Evolutionary conservation across 192 early-diverging fungal species (phyloP).

Genomic region (Geranomyces variabilis): DNA sequence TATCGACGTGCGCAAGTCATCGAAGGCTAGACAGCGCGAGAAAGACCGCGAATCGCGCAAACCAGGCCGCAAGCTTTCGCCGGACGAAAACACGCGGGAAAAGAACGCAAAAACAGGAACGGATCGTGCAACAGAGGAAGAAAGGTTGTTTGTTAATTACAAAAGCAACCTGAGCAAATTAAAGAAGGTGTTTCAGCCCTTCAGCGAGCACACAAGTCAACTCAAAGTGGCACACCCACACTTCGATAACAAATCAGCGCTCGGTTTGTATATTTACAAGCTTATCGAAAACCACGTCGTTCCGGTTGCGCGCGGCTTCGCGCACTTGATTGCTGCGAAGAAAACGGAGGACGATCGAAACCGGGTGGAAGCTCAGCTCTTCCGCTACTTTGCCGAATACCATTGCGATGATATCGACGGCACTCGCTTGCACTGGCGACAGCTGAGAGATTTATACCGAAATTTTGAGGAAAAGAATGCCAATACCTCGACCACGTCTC

Average conservation of each 20-base stretch:
- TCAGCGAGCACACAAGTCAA: neutral
- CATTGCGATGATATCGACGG: slow-evolving; percentile 12
- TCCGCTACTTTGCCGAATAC: slow-evolving; percentile 25
- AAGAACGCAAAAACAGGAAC: neutral
- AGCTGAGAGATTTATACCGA: neutral
- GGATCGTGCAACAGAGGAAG: neutral
- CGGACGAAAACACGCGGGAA: neutral
- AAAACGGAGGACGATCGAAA: neutral
- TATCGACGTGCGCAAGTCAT: neutral
- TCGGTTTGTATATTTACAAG: neutral
- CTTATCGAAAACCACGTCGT: neutral
- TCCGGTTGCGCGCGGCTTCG: slow-evolving; percentile 4
- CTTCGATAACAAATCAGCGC: neutral
- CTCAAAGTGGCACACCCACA: neutral
- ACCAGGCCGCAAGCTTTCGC: neutral
- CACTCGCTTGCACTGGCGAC: slow-evolving; percentile 3
- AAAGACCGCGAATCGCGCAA: neutral
- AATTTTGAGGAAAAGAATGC: neutral
- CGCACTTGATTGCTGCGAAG: neutral
- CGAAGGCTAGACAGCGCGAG: neutral
- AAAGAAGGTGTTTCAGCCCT: neutral
- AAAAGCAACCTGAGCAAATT: neutral
- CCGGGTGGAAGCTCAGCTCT: slow-evolving; percentile 16
- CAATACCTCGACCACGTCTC: neutral
- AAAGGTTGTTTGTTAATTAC: neutral